These are phyloP conservation scores for Leccinum brunneo-olivaceum DNA, from an alignment of 1,284 basidiomycete species.

Conservation along the genomic window DNA sequence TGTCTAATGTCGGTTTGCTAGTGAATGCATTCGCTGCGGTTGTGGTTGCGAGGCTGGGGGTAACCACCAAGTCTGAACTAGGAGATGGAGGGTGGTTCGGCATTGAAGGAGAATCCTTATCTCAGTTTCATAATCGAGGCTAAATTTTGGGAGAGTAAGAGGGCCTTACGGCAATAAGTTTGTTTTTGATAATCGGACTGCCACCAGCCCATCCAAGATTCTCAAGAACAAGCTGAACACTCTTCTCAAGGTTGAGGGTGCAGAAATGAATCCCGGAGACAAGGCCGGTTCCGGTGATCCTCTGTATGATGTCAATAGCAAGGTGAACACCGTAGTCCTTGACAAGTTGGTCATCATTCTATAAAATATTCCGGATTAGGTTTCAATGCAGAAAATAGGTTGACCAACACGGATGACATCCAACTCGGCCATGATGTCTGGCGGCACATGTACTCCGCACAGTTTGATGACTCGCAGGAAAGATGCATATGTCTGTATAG, in stretches of 20 bases:
- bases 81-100: constrained; percentile 21
- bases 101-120: constrained; percentile 36
- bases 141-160: constrained; percentile 8
- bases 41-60: constrained; percentile 39
- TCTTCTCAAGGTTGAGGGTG: constrained; percentile 96
- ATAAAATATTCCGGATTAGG: constrained; percentile 14
- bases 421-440: constrained; percentile 60
- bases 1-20: constrained; percentile 37
- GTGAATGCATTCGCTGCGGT: constrained; percentile 56
- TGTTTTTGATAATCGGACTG: constrained; percentile 44
- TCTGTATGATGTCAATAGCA: constrained; percentile 70
- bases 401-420: constrained; percentile 71
- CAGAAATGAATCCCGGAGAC: constrained; percentile 90
- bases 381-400: constrained; percentile 11
- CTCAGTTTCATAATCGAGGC: constrained; percentile 6
- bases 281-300: constrained; percentile 43
- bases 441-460: constrained; percentile 78
- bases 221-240: constrained; percentile 84
- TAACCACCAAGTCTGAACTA: constrained; percentile 44
- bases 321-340: constrained; percentile 85
- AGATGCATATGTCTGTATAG: constrained; percentile 92
- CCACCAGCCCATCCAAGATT: constrained; percentile 62
- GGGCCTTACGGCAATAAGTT: constrained; percentile 58
- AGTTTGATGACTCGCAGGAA: constrained; percentile 90
- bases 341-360: constrained; percentile 88